Base-by-base conservation (phyloP, 1,139 yeast species). In the Pichia sp. region DNA sequence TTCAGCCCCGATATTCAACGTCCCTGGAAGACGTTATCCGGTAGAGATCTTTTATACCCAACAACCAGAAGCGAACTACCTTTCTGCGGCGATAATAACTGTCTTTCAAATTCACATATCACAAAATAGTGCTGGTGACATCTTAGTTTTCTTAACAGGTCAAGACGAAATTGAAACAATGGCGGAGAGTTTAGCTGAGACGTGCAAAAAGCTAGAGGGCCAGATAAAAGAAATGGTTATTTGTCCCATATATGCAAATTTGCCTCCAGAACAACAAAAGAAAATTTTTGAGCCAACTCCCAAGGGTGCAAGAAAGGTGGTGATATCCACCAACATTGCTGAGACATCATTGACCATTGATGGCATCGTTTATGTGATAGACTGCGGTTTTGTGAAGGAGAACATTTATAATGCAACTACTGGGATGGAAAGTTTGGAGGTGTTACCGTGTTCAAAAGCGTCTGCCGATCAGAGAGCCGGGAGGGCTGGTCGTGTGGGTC, bases 381-480 rank as follows among this genome's bases (percentile, higher is more conserved):
- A 93, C 67, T 88, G 96, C 0, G 99, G 99, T 0, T 89, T 87
- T 67, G 96, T 90, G 15, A 93, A 93, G 67, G 90, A 90, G 61
- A 90, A 89, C 63, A 83, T 84, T 0, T 92, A 79, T 70, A 89
- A 89, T 64, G 85, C 97, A 0, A 72, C 83, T 8, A 82, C 93
- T 0, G 97, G 97, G 1, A 89, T 93, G 92, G 98, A 92, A 64
- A 85, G 90, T 56, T 75, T 95, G 58, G 85, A 86, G n/a, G 90
- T 90, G 1, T 82, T 82, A 0, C 93, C 96, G 0, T 90, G 97
- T 61, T 92, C 98, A 0, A 79, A 87, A 58, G 99, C 99, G 0
- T 89, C 96, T 41, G 97, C 97, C 0, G 92, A 90, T 61, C 99
- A 93, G 72, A 75, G 99, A 59, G 95, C 97, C 1, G 99, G 99